These are phyloP conservation scores for Penicillium atrosanguineum DNA, from an alignment of 495 filamentous ascomycete species.

Conservation along the genomic window DNA sequence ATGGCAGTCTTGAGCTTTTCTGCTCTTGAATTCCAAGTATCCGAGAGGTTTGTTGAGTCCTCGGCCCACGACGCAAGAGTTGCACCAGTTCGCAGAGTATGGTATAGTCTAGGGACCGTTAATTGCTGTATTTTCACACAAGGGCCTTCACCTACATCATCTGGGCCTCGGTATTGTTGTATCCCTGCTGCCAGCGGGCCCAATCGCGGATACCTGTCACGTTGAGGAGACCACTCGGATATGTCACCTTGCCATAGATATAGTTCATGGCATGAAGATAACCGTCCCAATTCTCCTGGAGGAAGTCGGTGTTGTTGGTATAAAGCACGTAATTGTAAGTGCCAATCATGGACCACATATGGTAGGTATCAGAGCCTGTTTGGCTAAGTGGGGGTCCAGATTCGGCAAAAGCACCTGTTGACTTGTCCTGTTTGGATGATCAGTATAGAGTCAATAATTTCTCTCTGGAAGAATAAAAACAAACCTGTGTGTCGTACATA, in stretches of 20 bases:
- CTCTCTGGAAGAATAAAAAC: neutral
- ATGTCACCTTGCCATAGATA: constrained; percentile 50
- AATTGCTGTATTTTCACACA: neutral
- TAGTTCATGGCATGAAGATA: constrained; percentile 55
- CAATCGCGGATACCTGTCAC: constrained; percentile 57
- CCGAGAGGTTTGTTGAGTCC: constrained; percentile 39
- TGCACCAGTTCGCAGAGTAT: constrained; percentile 48
- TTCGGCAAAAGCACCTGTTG: constrained; percentile 52
- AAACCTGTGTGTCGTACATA: constrained; percentile 58
- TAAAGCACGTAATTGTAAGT: constrained; percentile 62
- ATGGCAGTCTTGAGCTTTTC: constrained; percentile 38
- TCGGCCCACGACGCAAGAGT: constrained; percentile 50
- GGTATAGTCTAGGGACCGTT: constrained; percentile 40
- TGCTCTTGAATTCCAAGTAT: constrained; percentile 42
- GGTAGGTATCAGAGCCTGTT: constrained; percentile 58
- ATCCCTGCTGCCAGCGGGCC: constrained; percentile 53
- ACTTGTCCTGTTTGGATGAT: constrained; percentile 14
- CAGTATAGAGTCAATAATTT: neutral
- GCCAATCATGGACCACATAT: constrained; percentile 63
- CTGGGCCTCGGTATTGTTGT: constrained; percentile 54
- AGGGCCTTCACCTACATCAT: constrained; percentile 42
- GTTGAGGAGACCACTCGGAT: constrained; percentile 49
- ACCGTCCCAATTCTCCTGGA: constrained; percentile 46
- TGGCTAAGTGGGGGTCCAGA: constrained; percentile 58
- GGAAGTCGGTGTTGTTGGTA: constrained; percentile 53